Base-by-base conservation (phyloP, 441 rosid species). In the Brassica hybrid region DNA sequence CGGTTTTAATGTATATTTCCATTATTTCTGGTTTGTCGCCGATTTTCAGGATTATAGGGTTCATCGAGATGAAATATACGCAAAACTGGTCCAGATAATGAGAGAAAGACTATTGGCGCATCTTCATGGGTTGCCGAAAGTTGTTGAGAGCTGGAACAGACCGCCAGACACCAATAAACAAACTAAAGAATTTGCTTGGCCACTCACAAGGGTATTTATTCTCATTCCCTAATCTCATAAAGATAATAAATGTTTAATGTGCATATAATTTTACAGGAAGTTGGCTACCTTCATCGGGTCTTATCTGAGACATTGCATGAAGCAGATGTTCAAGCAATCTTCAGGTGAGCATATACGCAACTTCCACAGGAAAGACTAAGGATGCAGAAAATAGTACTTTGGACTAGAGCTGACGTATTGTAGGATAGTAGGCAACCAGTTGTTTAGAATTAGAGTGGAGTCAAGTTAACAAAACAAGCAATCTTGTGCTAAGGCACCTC, bases 41-140 rank as follows among this genome's bases (percentile, higher is more conserved):
- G 61, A 13, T 75, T 67, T 50, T 77, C 84, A 97, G 99, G 99
- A 97, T 82, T 97, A 88, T 78, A 93, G 86, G 90, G 90, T 93
- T 85, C 98, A 97, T 77, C 91, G 91, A 69, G 99, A 97, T 89
- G 99, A 97, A 90, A 97, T 97, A 80, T 96, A 93, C 83, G 88
- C 98, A 65, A 97, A 97, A 84, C 87, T 94, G 83, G 97, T 97
- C 74, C 99, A 97, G 84, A 97, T 97, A 84, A 97, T 97, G 99
- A 88, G 99, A 82, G 99, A 94, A 79, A 91, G 99, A 85, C 81
- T 97, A 73, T 82, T 90, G 78, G 84, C 88, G 62, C 99, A 97
- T 86, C 87, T 94, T 79, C 97, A 98, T 63, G 87, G 89, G 65
- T 79, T 97, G 83, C 97, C 98, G 72, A 96, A 86, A 80, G 88